phyloP scores from a whole-genome alignment of 78 protist genomes.

The Mantamonas sphyraenae region DNA sequence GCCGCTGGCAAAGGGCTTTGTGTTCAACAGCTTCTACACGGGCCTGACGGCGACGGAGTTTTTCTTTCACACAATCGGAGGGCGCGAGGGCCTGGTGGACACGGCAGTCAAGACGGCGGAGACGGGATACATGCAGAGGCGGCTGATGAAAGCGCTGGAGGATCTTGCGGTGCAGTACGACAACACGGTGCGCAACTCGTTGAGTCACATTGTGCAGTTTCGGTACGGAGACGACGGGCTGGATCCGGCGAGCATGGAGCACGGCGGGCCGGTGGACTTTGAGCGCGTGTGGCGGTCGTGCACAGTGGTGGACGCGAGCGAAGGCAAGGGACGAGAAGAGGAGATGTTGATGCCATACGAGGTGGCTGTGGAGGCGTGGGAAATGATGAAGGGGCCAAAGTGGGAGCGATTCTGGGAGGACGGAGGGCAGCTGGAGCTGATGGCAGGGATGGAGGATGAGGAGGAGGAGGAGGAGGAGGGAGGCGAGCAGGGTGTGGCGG shows the following conservation, averaged over 20 bases:
- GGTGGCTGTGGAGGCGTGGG: neutral
- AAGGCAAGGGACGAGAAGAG: no score
- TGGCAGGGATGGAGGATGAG: neutral
- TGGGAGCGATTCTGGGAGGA: neutral
- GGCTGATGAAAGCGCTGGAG: conserved; percentile 91
- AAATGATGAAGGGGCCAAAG: no score
- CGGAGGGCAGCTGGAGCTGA: neutral
- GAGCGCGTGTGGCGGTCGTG: conserved; percentile 1
- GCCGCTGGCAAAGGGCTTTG: conserved; percentile 95
- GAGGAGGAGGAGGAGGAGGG: neutral
- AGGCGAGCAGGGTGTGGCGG: neutral
- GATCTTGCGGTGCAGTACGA: conserved; percentile 80
- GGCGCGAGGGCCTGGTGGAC: conserved; percentile 92
- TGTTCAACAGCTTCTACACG: conserved; percentile 89
- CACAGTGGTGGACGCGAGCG: conserved; percentile 3
- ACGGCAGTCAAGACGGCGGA: conserved; percentile 99
- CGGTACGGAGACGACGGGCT: conserved; percentile 97
- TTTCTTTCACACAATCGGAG: conserved; percentile 99
- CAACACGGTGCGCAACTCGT: conserved; percentile 92
- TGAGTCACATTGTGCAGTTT: conserved; percentile 83
- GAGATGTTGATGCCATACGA: no score
- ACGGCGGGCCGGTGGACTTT: conserved; percentile 29
- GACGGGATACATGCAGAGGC: conserved; percentile 98
- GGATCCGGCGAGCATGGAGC: conserved; percentile 71
- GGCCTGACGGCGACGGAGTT: conserved; percentile 94